phyloP scores from a whole-genome alignment of 257 asterid species.

The Ligustrum vulgare region DNA sequence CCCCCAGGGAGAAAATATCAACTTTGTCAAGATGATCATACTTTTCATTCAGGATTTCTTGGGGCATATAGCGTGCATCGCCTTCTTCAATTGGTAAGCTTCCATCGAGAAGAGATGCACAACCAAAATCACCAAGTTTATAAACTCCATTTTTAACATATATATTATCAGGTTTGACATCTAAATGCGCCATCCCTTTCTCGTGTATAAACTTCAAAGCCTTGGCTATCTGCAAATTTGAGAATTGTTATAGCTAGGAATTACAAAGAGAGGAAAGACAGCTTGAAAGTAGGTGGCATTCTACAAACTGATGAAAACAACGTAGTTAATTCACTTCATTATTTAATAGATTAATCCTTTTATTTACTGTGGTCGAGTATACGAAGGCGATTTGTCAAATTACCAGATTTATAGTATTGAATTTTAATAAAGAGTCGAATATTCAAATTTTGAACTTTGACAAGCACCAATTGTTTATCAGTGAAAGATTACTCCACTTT shows the following conservation, averaged over 20 bases:
- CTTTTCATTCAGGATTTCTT: slow-evolving; percentile 84
- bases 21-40: slow-evolving; percentile 85
- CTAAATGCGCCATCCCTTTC: slow-evolving; percentile 81
- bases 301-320: neutral
- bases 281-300: neutral
- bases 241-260: slow-evolving; percentile 1
- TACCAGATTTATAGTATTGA: neutral
- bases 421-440: neutral
- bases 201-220: slow-evolving; percentile 79
- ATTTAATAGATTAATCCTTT: neutral
- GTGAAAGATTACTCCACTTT: neutral
- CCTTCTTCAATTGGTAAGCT: slow-evolving; percentile 95
- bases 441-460: neutral
- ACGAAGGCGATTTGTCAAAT: neutral
- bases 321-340: neutral
- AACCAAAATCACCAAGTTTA: slow-evolving; percentile 96
- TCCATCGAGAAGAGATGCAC: slow-evolving; percentile 74
- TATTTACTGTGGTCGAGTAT: neutral
- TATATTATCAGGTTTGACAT: slow-evolving; percentile 90
- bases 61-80: slow-evolving; percentile 98
- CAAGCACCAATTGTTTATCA: neutral
- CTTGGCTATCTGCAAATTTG: slow-evolving; percentile 65
- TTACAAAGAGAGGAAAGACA: neutral
- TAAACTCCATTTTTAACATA: slow-evolving; percentile 79
- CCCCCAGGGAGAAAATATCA: slow-evolving; percentile 91